phyloP scores from a whole-genome alignment of 2,329 filamentous ascomycete species.

The Monosporascus sp. region DNA sequence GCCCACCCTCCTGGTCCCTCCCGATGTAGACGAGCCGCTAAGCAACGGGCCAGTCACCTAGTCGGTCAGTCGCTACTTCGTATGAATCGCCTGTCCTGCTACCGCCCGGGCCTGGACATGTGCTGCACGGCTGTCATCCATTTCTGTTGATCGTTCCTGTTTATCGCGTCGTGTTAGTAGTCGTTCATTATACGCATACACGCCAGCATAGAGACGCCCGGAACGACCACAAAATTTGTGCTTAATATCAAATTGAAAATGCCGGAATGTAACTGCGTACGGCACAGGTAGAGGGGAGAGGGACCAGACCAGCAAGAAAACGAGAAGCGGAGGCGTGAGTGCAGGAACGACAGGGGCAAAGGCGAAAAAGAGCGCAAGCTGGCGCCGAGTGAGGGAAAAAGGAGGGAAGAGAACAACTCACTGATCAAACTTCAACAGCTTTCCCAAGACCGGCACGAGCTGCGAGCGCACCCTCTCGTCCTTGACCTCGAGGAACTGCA shows the following conservation, averaged over 20 bases:
- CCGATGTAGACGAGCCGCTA: too few species aligned
- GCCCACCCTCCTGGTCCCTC: too few species aligned
- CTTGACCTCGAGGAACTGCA: conserved; percentile 78
- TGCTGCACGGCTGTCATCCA: conserved; percentile 72
- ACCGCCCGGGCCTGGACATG: conserved; percentile 18
- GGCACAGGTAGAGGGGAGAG: not conserved
- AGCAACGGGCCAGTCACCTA: too few species aligned
- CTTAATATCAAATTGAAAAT: too few species aligned
- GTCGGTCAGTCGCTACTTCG: too few species aligned
- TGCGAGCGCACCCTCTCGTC: conserved; percentile 71
- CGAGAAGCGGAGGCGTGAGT: not conserved
- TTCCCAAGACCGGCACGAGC: conserved; percentile 71
- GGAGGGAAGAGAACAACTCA: conserved; percentile 35
- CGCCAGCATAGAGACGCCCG: too few species aligned
- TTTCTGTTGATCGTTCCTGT: conserved; percentile 69
- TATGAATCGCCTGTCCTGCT: not conserved
- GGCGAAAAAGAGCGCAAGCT: not conserved
- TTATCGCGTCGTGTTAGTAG: conserved; percentile 3
- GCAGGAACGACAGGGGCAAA: not conserved
- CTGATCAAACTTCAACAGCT: conserved; percentile 73
- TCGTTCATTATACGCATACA: conserved; percentile 11
- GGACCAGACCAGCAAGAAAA: not conserved
- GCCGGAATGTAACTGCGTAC: too few species aligned
- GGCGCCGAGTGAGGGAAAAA: not conserved
- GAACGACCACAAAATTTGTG: too few species aligned